Base-by-base conservation (phyloP, 148 eudicot species). In the Hydrangea macrophylla region DNA sequence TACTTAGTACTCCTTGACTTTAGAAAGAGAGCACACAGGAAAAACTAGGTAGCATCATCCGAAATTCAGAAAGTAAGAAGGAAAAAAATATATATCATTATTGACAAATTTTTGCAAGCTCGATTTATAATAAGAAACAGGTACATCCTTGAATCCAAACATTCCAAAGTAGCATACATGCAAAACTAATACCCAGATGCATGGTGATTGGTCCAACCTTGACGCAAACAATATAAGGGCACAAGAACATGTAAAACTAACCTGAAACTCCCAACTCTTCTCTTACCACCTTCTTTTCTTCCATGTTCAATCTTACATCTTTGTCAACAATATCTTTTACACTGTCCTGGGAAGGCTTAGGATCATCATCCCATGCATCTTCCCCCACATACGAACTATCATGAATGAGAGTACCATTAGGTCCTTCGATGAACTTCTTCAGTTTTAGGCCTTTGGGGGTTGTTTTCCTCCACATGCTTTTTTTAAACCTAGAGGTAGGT, bases 341-440 rank as follows among this genome's bases (percentile, higher is more conserved):
- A 59, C 70, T 81, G 39, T 83, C 72, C 50, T 78, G 68, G 44
- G 86, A 65, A 50, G 60, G 71, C 33, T 81, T 85, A 64, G 39
- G 33, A 58, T 89, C 91, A 72, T 92, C 90, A 48, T 86, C 88
- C 97, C 97, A 92, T 58, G 97, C 97, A 85, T 84, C 87, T 78
- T 89, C 97, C 37, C 97, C 97, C 80, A 87, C 80, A 78, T 83
- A 92, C 48, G 92, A 85, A 76, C 75, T 77, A 79, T 92, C 97
- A 59, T 85, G 89, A 63, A 89, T 74, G 53, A 89, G 59, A 60
- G 92, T 87, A 33, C 89, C 96, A 69, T 82, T 81, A 40, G 91
- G 84, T 59, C 84, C 85, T 80, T 89, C 89, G 64, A 92, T 76
- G 60, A 82, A 81, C 60, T 83, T 92, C 83, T 89, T 92, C 82